These are phyloP conservation scores for Castanea sativa DNA, from an alignment of 306 rosid genomes.

Conservation along the genomic window DNA sequence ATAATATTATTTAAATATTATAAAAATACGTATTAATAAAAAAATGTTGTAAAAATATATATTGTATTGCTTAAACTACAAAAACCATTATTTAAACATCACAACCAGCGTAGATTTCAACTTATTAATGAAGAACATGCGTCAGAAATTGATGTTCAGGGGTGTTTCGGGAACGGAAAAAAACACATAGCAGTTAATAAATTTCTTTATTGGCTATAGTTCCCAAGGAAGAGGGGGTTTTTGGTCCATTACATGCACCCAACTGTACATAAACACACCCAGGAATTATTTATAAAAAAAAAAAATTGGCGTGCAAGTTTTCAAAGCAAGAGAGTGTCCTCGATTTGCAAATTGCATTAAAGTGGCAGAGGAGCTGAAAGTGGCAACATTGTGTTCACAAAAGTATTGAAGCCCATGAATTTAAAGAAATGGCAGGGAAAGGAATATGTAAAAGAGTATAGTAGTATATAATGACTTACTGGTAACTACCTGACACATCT, in stretches of 20 bases:
- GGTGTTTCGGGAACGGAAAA: neutral
- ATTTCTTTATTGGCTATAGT: too few relatives aligned
- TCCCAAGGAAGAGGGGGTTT: neutral
- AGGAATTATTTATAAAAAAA: too few relatives aligned
- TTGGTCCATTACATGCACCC: neutral
- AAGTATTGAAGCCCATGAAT: constrained; percentile 31
- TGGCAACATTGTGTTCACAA: constrained; percentile 22
- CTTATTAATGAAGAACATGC: neutral
- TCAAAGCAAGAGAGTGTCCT: neutral
- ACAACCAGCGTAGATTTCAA: neutral
- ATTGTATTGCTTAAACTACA: too few relatives aligned
- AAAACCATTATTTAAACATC: too few relatives aligned
- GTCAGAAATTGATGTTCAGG: neutral
- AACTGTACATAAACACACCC: too few relatives aligned
- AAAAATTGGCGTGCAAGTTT: too few relatives aligned
- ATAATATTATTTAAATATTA: too few relatives aligned
- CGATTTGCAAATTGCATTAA: neutral
- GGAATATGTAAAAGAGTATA: constrained; percentile 27
- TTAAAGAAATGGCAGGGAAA: constrained; percentile 30
- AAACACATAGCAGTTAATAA: neutral
- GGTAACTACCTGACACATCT: constrained; percentile 29
- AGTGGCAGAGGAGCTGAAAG: neutral
- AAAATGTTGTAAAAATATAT: too few relatives aligned
- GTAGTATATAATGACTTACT: constrained; percentile 25
- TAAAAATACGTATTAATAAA: too few relatives aligned